phyloP scores from a whole-genome alignment of 2,329 filamentous ascomycete species.

The Sporothrix pseudoabietina region DNA sequence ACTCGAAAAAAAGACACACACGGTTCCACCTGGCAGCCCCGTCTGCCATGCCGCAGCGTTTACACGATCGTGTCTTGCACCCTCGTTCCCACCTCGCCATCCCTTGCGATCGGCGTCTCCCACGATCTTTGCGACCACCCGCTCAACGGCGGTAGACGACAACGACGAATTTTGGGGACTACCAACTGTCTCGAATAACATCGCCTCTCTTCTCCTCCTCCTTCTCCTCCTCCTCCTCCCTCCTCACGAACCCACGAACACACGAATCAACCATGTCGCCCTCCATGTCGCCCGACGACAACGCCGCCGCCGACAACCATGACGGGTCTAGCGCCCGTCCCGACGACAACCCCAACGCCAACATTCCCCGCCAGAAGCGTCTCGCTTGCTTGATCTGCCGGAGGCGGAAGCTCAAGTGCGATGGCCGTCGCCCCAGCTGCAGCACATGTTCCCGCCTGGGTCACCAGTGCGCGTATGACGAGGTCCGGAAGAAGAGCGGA shows the following conservation, averaged over 20 bases:
- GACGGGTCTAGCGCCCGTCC: slow-evolving; percentile 30
- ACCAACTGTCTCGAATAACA: neutral
- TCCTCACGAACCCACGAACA: too few relatives aligned
- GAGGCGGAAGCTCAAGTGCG: slow-evolving; percentile 88
- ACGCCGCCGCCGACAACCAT: slow-evolving; percentile 34
- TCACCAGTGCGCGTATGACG: slow-evolving; percentile 87
- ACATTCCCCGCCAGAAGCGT: slow-evolving; percentile 79
- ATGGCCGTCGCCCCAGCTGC: slow-evolving; percentile 80
- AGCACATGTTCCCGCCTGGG: slow-evolving; percentile 85
- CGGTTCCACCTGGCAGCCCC: neutral
- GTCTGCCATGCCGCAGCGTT: slow-evolving; percentile 24
- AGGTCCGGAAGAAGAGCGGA: slow-evolving; percentile 90
- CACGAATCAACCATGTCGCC: slow-evolving; percentile 36
- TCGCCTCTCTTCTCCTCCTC: neutral
- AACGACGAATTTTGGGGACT: neutral
- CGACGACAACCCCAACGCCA: slow-evolving; percentile 49
- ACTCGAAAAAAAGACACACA: neutral
- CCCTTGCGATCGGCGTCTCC: slow-evolving; percentile 12
- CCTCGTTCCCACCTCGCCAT: neutral
- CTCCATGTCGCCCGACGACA: slow-evolving; percentile 36
- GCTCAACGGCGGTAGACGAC: neutral
- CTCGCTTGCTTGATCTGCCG: slow-evolving; percentile 94
- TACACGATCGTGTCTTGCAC: neutral
- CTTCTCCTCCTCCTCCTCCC: too few relatives aligned
- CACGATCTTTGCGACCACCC: neutral